phyloP scores from a whole-genome alignment of 1,284 basidiomycete genomes.

The Mycena sp. region DNA sequence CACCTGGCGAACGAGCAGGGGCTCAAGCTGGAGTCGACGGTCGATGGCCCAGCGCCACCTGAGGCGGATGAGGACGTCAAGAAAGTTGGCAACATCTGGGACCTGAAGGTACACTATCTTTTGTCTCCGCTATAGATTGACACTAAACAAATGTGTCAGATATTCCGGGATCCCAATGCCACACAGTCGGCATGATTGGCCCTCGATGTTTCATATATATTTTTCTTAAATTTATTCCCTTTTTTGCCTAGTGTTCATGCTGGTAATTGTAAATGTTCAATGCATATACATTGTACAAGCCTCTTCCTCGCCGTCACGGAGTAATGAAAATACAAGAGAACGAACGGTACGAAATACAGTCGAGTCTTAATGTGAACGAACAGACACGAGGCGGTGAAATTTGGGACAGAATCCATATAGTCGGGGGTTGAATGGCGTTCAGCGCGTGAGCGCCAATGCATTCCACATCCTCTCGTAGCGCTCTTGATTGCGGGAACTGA shows the following conservation, averaged over 20 bases:
- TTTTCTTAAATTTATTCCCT: too few relatives aligned
- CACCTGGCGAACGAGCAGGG: conserved; percentile 97
- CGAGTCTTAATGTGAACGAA: background rate
- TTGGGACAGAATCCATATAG: too few relatives aligned
- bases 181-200: too few relatives aligned
- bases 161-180: too few relatives aligned
- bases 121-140: too few relatives aligned
- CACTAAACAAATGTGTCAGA: too few relatives aligned
- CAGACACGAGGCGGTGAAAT: background rate
- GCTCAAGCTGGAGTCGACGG: conserved; percentile 72
- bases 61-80: conserved; percentile 49
- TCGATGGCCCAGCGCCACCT: conserved; percentile 37
- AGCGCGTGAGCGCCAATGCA: conserved; percentile 42
- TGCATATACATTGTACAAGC: background rate
- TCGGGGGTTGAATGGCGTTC: too few relatives aligned
- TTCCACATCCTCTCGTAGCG: conserved; percentile 29
- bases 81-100: conserved; percentile 79
- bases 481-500: conserved; percentile 50
- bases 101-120: conserved; percentile 81
- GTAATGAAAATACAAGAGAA: background rate
- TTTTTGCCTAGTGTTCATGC: too few relatives aligned
- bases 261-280: background rate
- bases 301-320: background rate
- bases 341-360: background rate
- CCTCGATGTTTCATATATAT: too few relatives aligned